phyloP scores from a whole-genome alignment of 2,329 filamentous ascomycete genomes.

The Cercospora nicotianae region DNA sequence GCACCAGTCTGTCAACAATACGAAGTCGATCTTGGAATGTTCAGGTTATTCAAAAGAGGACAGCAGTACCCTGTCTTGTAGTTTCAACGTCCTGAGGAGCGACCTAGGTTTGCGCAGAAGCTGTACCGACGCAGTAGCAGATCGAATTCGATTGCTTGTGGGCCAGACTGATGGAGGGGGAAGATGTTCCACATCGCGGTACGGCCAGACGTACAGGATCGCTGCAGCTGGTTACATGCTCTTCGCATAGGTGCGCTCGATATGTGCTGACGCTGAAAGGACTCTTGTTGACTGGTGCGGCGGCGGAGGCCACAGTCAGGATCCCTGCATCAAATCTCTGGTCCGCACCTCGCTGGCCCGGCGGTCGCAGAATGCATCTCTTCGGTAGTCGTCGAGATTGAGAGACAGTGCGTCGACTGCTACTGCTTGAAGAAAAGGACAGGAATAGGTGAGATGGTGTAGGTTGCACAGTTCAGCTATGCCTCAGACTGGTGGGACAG shows the following conservation, averaged over 20 bases:
- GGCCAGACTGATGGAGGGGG: neutral
- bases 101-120: neutral
- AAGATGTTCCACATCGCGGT: neutral
- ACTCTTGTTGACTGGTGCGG: neutral
- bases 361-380: neutral
- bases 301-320: neutral
- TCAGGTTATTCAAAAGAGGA: neutral
- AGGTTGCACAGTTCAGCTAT: neutral
- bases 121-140: neutral
- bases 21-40: neutral
- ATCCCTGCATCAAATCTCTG: conserved; percentile 1
- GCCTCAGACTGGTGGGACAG: conserved; percentile 1
- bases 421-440: neutral
- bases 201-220: neutral
- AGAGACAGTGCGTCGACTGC: neutral
- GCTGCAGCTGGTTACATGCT: neutral
- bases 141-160: neutral
- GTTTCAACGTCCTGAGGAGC: neutral
- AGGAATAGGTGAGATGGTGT: neutral
- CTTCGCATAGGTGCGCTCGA: neutral
- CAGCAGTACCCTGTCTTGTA: neutral
- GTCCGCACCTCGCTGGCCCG: neutral
- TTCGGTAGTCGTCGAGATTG: neutral
- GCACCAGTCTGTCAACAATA: conserved; percentile 19
- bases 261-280: neutral